Conservation (phyloP, 73 alveolate species). For the Paramecium octaurelia region DNA sequence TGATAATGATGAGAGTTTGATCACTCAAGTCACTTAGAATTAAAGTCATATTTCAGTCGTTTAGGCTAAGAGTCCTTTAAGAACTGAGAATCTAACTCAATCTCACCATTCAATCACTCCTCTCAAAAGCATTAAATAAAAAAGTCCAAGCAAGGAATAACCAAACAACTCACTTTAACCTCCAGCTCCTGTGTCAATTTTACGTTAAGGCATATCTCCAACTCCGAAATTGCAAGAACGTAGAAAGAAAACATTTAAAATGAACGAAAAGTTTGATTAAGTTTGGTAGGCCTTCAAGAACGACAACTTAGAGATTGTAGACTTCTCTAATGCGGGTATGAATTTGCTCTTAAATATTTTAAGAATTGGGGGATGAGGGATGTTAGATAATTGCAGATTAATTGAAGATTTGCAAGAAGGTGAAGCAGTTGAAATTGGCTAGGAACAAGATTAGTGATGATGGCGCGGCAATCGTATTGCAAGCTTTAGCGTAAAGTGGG, state of each 20-base stretch:
- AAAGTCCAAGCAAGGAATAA: not conserved
- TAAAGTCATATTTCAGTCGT: not conserved
- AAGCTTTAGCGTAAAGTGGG: not conserved
- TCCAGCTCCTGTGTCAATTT: not conserved
- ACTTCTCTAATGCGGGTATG: slow-evolving; percentile 26
- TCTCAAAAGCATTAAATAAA: not conserved
- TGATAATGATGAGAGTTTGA: not conserved
- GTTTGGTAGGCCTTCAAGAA: slow-evolving; percentile 13
- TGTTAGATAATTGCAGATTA: not conserved
- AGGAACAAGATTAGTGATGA: slow-evolving; percentile 23
- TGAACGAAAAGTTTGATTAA: slow-evolving; percentile 12
- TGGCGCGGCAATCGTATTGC: not conserved
- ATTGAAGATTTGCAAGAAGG: not conserved
- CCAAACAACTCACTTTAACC: not conserved
- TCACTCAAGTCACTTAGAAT: not conserved
- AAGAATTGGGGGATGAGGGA: slow-evolving; percentile 35
- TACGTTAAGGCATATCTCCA: slow-evolving; percentile 27
- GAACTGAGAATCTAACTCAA: not conserved
- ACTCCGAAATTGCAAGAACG: not conserved
- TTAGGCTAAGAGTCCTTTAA: not conserved
- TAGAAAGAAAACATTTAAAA: not conserved
- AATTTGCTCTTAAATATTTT: not conserved
- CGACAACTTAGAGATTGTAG: slow-evolving; percentile 14
- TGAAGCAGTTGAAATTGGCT: not conserved
- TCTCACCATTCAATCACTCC: not conserved